Percentiles rank a stretch among this genome's conserved stretches.
Evolutionary conservation across 2,329 filamentous ascomycete genomes (phyloP).

Genomic region (Chrysoporthe deuterocubensis): DNA sequence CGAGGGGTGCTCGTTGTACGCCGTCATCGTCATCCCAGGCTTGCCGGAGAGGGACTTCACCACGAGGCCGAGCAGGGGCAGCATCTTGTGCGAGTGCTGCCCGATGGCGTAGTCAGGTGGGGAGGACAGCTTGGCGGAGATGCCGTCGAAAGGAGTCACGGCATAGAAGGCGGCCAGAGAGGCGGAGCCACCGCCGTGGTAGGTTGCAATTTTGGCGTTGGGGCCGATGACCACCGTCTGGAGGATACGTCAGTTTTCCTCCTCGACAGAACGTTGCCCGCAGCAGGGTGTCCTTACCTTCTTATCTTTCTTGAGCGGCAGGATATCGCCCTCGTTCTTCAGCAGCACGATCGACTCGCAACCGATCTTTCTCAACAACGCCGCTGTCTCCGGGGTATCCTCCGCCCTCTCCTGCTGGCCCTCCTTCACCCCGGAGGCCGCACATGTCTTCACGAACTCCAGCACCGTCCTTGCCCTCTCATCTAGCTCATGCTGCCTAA

Average conservation of each 20-base stretch:
- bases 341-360: constrained; percentile 73
- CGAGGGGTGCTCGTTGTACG: constrained; percentile 62
- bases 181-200: constrained; percentile 69
- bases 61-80: constrained; percentile 60
- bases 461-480: constrained; percentile 62
- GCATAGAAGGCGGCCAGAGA: constrained; percentile 66
- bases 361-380: constrained; percentile 66
- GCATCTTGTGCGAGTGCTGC: constrained; percentile 66
- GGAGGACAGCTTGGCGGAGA: constrained; percentile 55
- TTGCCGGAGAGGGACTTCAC: constrained; percentile 57
- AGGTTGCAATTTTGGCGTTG: constrained; percentile 60
- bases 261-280: neutral
- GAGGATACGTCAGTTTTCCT: neutral
- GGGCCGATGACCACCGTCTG: constrained; percentile 60
- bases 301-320: constrained; percentile 67
- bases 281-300: constrained; percentile 44
- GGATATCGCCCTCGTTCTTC: constrained; percentile 68
- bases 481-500: constrained; percentile 58
- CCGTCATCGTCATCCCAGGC: constrained; percentile 63
- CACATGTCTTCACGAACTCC: constrained; percentile 62
- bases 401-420: constrained; percentile 56
- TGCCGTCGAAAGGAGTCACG: constrained; percentile 73
- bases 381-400: constrained; percentile 65
- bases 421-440: constrained; percentile 57
- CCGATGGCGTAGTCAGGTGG: constrained; percentile 60